Conservation (phyloP, 139 green algal genomes). For the Cymbomonas tetramitiformis region DNA sequence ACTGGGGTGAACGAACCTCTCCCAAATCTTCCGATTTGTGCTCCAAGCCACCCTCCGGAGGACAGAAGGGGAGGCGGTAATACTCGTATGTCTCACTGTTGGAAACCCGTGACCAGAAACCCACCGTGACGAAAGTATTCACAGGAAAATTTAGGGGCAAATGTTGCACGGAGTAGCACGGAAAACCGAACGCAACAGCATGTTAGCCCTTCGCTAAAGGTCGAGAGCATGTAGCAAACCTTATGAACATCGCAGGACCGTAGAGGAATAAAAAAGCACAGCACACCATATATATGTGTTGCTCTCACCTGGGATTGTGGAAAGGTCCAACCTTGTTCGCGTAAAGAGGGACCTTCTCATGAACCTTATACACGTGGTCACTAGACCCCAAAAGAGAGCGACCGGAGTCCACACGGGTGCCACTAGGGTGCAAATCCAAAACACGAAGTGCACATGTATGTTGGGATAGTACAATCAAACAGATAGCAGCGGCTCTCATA, state of each 20-base stretch:
- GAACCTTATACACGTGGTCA: constrained; percentile 46
- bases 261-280: constrained; percentile 3
- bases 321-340: constrained; percentile 45
- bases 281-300: neutral
- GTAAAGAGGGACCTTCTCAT: constrained; percentile 52
- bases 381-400: too few relatives aligned
- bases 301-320: constrained; percentile 30
- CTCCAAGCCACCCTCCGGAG: constrained; percentile 59
- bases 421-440: too few relatives aligned
- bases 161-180: too few relatives aligned
- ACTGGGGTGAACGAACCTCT: too few relatives aligned
- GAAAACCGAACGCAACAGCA: too few relatives aligned
- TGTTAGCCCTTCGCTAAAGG: neutral
- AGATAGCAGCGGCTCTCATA: too few relatives aligned
- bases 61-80: constrained; percentile 89
- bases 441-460: too few relatives aligned
- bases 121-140: too few relatives aligned
- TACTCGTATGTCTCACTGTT: constrained; percentile 96
- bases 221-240: neutral
- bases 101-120: too few relatives aligned
- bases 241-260: neutral
- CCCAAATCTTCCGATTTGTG: constrained; percentile 12
- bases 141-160: too few relatives aligned
- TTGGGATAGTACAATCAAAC: too few relatives aligned
- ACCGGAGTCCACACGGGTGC: too few relatives aligned